Base-by-base conservation (phyloP, 495 filamentous ascomycete genomes). In the Penicillium ochrochloron region DNA sequence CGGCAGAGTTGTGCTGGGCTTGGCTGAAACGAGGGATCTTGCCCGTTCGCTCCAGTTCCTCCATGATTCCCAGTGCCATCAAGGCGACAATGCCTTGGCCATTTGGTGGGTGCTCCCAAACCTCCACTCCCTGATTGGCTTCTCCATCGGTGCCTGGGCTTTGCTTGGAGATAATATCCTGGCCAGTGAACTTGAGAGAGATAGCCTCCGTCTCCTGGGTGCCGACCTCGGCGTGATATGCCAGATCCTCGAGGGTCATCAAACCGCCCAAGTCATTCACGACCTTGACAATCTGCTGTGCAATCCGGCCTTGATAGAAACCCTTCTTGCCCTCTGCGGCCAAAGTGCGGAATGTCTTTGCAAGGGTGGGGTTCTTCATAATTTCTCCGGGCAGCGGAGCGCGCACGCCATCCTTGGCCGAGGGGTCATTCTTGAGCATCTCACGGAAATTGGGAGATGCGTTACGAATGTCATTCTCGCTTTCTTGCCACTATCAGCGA, bases 91-190 rank as follows among this genome's bases (percentile, higher is more conserved):
- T 90, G 12, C 95, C 95, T 75, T 99, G 95, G 0, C 96, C 94
- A 77, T 97, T 98, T n/a, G 95, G 95, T 42, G 95, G 92, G 76
- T 97, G 94, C 66, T 99, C 95, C 94, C 94, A 98, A 2, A 99
- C 73, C 68, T 95, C 88, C 21, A 97, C 82, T n/a, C 87, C 88
- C 55, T 83, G 72, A 60, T 84, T 80, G 2, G 78, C 66, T 37
- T 80, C 75, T 29, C 77, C 78, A 35, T 75, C 66, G 33, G 79
- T 82, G 59, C 82, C 82, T 11, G 69, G 60, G 23, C 72, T 64
- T 52, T 80, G 73, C 64, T 84, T 81, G 41, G 82, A 79, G 9
- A 78, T 77, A 27, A 90, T 83, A 35, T 85, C 84, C 66, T 93
- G 91, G 5, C 89, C 90, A 14, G 80, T 84, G 78, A 95, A 94